Conservation (phyloP, 2,329 filamentous ascomycete species). For the Knufia fluminis region DNA sequence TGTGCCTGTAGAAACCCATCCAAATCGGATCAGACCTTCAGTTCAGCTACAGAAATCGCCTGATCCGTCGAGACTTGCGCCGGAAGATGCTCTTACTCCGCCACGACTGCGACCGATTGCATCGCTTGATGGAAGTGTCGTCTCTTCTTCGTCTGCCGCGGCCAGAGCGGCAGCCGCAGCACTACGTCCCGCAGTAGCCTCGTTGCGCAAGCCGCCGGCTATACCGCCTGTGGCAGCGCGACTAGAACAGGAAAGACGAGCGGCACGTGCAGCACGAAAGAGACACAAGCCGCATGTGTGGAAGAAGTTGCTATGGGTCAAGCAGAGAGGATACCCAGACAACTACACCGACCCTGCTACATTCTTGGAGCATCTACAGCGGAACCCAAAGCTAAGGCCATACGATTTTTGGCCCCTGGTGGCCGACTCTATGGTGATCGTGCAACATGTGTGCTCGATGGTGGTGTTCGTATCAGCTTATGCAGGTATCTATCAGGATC, state of each 20-base stretch:
- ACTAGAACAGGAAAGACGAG: constrained; percentile 38
- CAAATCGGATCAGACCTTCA: constrained; percentile 30
- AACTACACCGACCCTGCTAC: constrained; percentile 97
- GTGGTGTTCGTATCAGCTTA: constrained; percentile 93
- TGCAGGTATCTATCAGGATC: constrained; percentile 75
- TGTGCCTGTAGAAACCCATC: constrained; percentile 39
- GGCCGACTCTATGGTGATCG: constrained; percentile 88
- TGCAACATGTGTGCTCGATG: constrained; percentile 92
- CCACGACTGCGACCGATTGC: constrained; percentile 42
- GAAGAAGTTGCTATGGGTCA: constrained; percentile 98
- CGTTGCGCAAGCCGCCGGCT: constrained; percentile 33
- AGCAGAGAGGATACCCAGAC: constrained; percentile 78
- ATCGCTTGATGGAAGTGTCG: constrained; percentile 26
- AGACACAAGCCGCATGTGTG: constrained; percentile 65
- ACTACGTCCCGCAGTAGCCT: constrained; percentile 27
- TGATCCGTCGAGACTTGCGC: constrained; percentile 63
- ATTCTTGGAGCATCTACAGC: constrained; percentile 89
- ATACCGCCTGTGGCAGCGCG: constrained; percentile 29
- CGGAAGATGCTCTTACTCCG: constrained; percentile 67
- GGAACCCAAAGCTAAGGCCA: constrained; percentile 83
- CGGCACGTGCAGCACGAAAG: constrained; percentile 48
- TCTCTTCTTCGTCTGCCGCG: constrained; percentile 28
- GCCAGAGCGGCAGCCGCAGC: constrained; percentile 34
- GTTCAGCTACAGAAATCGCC: constrained; percentile 33
- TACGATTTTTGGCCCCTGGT: constrained; percentile 98